Evolutionary conservation across 306 rosid species (phyloP).

Genomic region (Castanea sativa): DNA sequence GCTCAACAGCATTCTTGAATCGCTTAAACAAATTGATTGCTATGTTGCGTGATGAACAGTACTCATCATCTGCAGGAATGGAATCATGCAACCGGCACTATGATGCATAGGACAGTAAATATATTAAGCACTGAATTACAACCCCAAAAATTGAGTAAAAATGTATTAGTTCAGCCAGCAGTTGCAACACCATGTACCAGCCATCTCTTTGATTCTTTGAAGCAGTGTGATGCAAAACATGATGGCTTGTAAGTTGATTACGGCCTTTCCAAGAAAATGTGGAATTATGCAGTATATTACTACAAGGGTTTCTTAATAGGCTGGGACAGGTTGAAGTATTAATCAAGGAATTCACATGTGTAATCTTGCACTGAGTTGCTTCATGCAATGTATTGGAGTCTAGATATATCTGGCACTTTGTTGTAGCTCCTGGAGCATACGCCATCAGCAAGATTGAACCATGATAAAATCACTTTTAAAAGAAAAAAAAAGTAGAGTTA

Average conservation of each 20-base stretch:
- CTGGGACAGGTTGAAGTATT: slow-evolving; percentile 26
- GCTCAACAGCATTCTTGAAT: slow-evolving; percentile 73
- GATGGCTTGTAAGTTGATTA: slow-evolving; percentile 53
- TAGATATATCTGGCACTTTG: slow-evolving; percentile 33
- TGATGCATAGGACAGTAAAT: neutral
- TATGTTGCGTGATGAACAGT: slow-evolving; percentile 89
- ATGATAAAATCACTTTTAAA: slow-evolving; percentile 44
- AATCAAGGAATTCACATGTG: slow-evolving; percentile 44
- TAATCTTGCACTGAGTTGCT: slow-evolving; percentile 47
- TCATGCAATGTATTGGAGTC: slow-evolving; percentile 40
- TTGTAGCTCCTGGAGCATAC: slow-evolving; percentile 55
- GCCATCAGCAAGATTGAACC: slow-evolving; percentile 77
- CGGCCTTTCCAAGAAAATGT: slow-evolving; percentile 50
- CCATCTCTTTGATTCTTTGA: slow-evolving; percentile 70
- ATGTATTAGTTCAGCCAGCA: neutral
- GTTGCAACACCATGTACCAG: slow-evolving; percentile 44
- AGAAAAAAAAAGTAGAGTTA: slow-evolving; percentile 6
- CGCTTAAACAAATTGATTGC: slow-evolving; percentile 83
- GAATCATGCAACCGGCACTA: slow-evolving; percentile 73
- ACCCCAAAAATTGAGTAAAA: neutral
- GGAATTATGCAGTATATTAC: slow-evolving; percentile 32
- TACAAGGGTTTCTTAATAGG: slow-evolving; percentile 32
- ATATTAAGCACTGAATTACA: slow-evolving; percentile 19
- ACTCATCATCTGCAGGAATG: slow-evolving; percentile 70
- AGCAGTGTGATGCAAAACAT: slow-evolving; percentile 39